Evolutionary conservation across 2,329 filamentous ascomycete genomes (phyloP), one percentile per base, ranked within the genome.

Genomic region (Fusarium brevicatenulatum): DNA sequence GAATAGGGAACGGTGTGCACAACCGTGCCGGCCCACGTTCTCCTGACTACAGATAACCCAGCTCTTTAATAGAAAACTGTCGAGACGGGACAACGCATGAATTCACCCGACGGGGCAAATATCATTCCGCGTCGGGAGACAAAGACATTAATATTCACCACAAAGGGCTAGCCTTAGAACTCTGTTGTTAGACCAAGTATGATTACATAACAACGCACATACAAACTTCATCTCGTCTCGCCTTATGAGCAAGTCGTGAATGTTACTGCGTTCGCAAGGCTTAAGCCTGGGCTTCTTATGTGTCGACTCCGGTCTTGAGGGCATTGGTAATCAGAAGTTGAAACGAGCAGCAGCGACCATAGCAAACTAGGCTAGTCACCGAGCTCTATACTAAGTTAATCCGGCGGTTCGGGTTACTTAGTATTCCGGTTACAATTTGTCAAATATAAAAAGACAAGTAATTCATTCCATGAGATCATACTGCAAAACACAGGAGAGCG

Each of bases 351-450:
- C n/a, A 10, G 9, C 0, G 13, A 16, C 9, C 9, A 9, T n/a
- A 4, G 40, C 21, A n/a, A 2, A 10, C 9, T 42, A 40, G n/a
- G 9, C 10, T 23, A 23, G n/a, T 43, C 15, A 21, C n/a, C 1
- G n/a, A 43, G 10, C 21, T 2, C 5, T 9, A 4, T 3, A 40
- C 21, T 6, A 40, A 4, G 5, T 1, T 9, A 40, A 40, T 6
- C 9, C 39, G 39, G 39, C 13, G 21, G 5, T 15, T 42, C 21
- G 2, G 39, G 3, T n/a, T 10, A 15, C 40, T 43, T 43, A 43
- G n/a, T 13, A 42, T 42, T 42, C 21, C 13, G 21, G 21, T 10
- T 1, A n/a, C 21, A 9, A 9, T 16, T 16, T 9, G 7, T 16
- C 16, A 23, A 42, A 23, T 23, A 7, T 23, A 11, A 12, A 32